Evolutionary conservation across 352 stramenopile species (phyloP), one percentile per base, ranked within the genome.

Genomic region (Pythium apleroticum): DNA sequence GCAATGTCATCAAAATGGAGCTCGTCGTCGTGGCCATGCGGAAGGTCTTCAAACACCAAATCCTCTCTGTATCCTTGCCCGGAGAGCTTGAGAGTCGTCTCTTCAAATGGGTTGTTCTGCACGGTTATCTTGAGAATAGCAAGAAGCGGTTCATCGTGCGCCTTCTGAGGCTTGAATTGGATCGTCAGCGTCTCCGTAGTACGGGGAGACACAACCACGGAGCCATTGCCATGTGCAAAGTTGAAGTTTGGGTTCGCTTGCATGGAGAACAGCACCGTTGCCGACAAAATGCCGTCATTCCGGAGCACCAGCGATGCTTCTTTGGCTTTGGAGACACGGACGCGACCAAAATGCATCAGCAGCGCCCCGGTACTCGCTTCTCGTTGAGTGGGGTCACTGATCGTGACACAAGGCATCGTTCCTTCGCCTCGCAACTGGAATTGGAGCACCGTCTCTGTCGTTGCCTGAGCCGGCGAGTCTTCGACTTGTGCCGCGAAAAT

Each of bases 391-490:
- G 94, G 95, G n/a, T 94, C 78, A 6, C 90, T 76, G 22, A 98
- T 76, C 9, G 89, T 93, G 3, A 98, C 72, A 39, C 89, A 98
- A 0, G 95, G 95, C 72, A 98, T 90, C 7, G 93, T 98, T 39
- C 95, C 94, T 76, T 97, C 85, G 0, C 87, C 87, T n/a, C 84
- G 76, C 56, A 98, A 63, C 30, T 97, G 88, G 63, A 98, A 98
- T 37, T 94, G 69, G 0, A 98, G 74, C 35, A 83, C 61, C 7
- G 75, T 76, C 28, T 82, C 72, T 7, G 22, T 59, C 19, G 39
- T 75, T 0, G 60, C 68, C 61, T 81, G 63, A 7, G 52, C 25
- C 4, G 80, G 81, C 33, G 71, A 85, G 58, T 97, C 92, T 3
- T 91, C 84, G 11, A 98, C 93, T 28, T 71, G 74, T 2, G 93